Evolutionary conservation across 495 filamentous ascomycete genomes (phyloP), one percentile per base, ranked within the genome.

Genomic region (Xylaria bambusicola): DNA sequence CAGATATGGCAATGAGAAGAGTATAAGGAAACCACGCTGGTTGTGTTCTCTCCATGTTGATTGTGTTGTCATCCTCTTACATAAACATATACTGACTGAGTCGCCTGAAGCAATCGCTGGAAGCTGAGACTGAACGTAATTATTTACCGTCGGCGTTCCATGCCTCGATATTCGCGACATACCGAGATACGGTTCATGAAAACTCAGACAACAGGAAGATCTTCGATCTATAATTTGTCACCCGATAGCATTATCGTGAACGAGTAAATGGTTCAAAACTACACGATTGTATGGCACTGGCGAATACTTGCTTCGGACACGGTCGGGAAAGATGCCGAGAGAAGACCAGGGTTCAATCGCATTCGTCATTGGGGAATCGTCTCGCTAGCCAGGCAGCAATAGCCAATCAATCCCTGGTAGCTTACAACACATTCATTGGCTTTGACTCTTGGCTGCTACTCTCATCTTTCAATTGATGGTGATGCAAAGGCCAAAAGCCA

Each of bases 251-350:
- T 51, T 12, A 20, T 51, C 31, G 31, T 13, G 18, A n/a, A n/a
- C n/a, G n/a, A n/a, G n/a, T n/a, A n/a, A n/a, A n/a, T n/a, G n/a
- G n/a, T n/a, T n/a, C n/a, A n/a, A n/a, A n/a, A n/a, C n/a, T n/a
- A n/a, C n/a, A n/a, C n/a, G n/a, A n/a, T n/a, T n/a, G n/a, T 3
- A 20, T 40, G n/a, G 13, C 20, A 20, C 17, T 24, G 24, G 33
- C 49, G 9, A 38, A 7, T 36, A n/a, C 13, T 38, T 26, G 2
- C 6, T 41, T 52, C 50, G 50, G 50, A 40, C 33, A 8, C 35
- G 17, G 21, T 52, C 50, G 17, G 50, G 33, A 15, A 41, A 52
- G 50, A 52, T 52, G 33, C 50, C 50, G 35, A 52, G 21, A 17
- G 20, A 52, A 51, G 10, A 23, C 31, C 31, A 50, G 20, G 17